These are phyloP conservation scores for Ichthyophonus hoferi DNA, from an alignment of 208 protist genomes.

Conservation along the genomic window DNA sequence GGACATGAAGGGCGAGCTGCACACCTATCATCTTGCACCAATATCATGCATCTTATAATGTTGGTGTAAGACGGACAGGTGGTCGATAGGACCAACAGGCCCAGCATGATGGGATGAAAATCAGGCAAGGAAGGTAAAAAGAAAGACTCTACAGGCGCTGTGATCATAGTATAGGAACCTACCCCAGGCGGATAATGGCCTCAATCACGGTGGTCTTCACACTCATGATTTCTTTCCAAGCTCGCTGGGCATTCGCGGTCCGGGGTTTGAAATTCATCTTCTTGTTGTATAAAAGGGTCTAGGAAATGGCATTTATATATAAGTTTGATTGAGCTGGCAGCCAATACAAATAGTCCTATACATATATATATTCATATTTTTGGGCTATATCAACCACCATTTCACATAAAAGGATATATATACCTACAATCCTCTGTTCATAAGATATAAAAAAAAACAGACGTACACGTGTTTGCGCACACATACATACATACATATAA, in stretches of 20 bases:
- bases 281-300: neutral
- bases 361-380: neutral
- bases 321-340: neutral
- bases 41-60: no score
- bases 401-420: neutral
- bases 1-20: no score
- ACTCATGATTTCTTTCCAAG: conserved; percentile 29
- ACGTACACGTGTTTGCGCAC: no score
- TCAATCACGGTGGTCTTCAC: conserved; percentile 25
- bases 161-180: no score
- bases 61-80: no score
- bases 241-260: neutral
- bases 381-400: neutral
- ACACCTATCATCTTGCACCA: no score
- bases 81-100: no score
- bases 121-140: no score
- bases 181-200: neutral
- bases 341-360: neutral
- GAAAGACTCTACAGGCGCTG: no score
- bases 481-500: no score
- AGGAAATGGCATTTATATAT: neutral
- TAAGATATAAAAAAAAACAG: no score
- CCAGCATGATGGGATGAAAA: no score
- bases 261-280: conserved; percentile 23
- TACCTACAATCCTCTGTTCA: neutral